phyloP scores from a whole-genome alignment of 441 rosid genomes.

The Melastoma candidum region DNA sequence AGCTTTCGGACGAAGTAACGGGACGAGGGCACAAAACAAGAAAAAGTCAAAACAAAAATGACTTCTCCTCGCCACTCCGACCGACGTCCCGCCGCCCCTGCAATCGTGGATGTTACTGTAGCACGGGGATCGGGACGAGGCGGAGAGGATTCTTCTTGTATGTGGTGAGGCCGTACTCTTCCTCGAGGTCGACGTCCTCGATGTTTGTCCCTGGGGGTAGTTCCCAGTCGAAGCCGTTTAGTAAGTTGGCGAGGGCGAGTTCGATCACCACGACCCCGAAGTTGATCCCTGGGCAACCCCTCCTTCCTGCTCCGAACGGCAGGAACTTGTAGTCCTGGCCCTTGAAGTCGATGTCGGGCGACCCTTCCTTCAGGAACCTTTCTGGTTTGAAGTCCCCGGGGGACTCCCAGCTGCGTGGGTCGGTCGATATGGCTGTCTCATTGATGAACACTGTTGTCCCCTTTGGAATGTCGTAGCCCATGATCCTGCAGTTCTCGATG shows the following conservation, averaged over 20 bases:
- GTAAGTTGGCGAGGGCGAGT: conserved; percentile 25
- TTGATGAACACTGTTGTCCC: conserved; percentile 3
- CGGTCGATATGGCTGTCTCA: conserved; percentile 1
- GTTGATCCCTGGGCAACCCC: conserved; percentile 22
- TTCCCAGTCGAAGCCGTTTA: conserved; percentile 35
- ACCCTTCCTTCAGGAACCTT: conserved; percentile 5
- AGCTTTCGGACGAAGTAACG: too few species aligned
- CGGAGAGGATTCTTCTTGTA: conserved; percentile 24
- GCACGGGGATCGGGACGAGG: conserved; percentile 10
- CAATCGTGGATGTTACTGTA: too few species aligned
- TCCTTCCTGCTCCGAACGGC: conserved; percentile 27
- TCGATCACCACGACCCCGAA: conserved; percentile 17
- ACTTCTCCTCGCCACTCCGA: too few species aligned
- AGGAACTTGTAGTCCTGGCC: conserved; percentile 9
- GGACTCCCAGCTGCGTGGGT: conserved; percentile 4
- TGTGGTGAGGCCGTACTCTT: conserved; percentile 16
- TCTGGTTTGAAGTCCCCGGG: conserved; percentile 6
- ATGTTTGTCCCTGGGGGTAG: conserved; percentile 18
- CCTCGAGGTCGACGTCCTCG: conserved; percentile 23
- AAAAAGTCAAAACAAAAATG: too few species aligned
- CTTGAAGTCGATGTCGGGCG: background rate
- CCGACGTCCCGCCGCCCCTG: too few species aligned
- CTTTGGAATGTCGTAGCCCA: conserved; percentile 6
- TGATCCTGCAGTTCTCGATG: conserved; percentile 3
- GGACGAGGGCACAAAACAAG: too few species aligned